phyloP scores from a whole-genome alignment of 768 basidiomycete genomes.

The Calvatia gigantea region DNA sequence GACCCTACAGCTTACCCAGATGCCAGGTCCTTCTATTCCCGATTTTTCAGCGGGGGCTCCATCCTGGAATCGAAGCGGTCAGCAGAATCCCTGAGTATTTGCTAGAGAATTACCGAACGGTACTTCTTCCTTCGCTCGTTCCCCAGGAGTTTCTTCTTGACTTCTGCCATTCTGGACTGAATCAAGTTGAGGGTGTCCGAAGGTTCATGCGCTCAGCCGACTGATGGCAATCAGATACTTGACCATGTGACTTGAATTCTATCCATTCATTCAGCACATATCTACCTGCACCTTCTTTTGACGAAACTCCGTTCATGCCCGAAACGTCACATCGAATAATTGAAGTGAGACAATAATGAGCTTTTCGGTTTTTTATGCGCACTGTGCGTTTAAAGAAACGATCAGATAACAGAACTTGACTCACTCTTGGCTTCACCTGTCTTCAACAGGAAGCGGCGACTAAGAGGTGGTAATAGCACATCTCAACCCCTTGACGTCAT shows the following conservation, averaged over 20 bases:
- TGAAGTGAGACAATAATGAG: no score
- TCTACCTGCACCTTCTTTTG: no score
- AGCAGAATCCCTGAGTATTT: background rate
- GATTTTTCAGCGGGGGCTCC: slow-evolving; percentile 60
- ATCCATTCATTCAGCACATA: background rate
- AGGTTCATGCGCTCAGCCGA: background rate
- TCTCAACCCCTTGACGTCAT: background rate
- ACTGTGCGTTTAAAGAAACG: background rate
- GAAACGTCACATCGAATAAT: no score
- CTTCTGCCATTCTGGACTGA: slow-evolving; percentile 20
- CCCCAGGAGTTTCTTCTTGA: slow-evolving; percentile 25
- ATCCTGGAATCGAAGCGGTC: slow-evolving; percentile 38
- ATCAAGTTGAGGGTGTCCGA: background rate
- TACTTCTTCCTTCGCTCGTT: slow-evolving; percentile 41
- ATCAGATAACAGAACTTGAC: background rate
- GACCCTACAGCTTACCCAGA: slow-evolving; percentile 75
- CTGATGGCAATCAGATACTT: background rate
- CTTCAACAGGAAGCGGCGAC: background rate
- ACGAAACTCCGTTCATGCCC: no score
- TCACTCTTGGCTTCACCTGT: background rate
- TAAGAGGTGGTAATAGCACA: background rate
- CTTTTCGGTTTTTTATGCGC: background rate
- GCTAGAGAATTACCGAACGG: slow-evolving; percentile 35
- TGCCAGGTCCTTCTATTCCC: slow-evolving; percentile 72
- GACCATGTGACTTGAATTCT: background rate